Conservation (phyloP, 2,329 filamentous ascomycete species). For the Hymenoscyphus fructigenus region DNA sequence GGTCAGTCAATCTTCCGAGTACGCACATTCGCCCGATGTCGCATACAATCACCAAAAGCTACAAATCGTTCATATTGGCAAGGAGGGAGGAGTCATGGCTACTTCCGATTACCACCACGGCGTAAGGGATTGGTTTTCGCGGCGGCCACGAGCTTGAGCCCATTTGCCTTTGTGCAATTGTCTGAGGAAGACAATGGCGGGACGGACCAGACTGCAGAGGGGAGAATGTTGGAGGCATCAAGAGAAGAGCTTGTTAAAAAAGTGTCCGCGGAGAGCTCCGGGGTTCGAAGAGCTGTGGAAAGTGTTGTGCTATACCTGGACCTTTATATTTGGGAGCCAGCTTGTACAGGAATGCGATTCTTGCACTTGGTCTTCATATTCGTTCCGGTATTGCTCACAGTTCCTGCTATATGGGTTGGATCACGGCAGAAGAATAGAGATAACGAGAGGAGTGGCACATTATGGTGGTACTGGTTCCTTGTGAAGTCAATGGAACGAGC, state of each 20-base stretch:
- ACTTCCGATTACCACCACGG: conserved; percentile 22
- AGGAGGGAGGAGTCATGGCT: conserved; percentile 7
- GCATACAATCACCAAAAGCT: conserved; percentile 16
- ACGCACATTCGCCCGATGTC: conserved; percentile 32
- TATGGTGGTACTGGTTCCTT: conserved; percentile 94
- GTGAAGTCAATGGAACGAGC: conserved; percentile 88
- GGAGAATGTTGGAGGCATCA: conserved; percentile 83
- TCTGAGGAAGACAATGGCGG: conserved; percentile 54
- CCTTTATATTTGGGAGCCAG: conserved; percentile 74
- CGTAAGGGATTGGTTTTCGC: conserved; percentile 26
- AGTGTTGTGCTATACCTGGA: conserved; percentile 68
- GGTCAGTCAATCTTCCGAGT: conserved; percentile 38
- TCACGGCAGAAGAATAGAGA: conserved; percentile 59
- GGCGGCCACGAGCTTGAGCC: conserved; percentile 43
- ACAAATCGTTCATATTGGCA: conserved; percentile 20
- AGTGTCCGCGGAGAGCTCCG: conserved; percentile 60
- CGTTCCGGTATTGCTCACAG: conserved; percentile 78
- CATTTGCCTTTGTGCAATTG: conserved; percentile 57
- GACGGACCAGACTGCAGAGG: conserved; percentile 70
- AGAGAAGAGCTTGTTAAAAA: conserved; percentile 72
- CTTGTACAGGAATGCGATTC: conserved; percentile 86
- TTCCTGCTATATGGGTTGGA: conserved; percentile 82
- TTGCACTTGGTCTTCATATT: conserved; percentile 86
- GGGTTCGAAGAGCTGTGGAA: conserved; percentile 57
- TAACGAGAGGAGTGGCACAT: conserved; percentile 74